Evolutionary conservation across 2,329 filamentous ascomycete genomes (phyloP).

Genomic region (Aspergillus quadricinctus): DNA sequence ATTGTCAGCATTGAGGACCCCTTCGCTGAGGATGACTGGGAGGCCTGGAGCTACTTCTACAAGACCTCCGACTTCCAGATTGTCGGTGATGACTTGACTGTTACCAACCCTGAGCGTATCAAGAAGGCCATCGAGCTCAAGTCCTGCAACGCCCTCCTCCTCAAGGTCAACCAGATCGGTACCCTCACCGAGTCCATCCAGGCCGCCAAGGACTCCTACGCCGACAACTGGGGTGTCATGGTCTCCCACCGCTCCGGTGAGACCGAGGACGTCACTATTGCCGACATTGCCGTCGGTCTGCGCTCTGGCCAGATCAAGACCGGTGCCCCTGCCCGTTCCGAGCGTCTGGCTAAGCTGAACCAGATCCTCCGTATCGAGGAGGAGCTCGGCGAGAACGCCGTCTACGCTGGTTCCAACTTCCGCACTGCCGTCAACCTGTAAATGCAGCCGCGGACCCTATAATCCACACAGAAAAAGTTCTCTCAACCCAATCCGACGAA

Average conservation of each 20-base stretch:
- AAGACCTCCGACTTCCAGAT: constrained; percentile 98
- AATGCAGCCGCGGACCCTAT: constrained; percentile 29
- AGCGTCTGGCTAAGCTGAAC: constrained; percentile 99
- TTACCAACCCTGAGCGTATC: constrained; percentile 98
- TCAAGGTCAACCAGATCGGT: constrained; percentile 99
- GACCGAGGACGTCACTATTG: constrained; percentile 99
- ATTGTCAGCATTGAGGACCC: constrained; percentile 99
- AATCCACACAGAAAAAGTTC: not conserved
- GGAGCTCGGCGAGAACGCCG: constrained; percentile 85
- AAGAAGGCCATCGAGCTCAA: constrained; percentile 99
- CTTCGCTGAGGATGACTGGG: constrained; percentile 99
- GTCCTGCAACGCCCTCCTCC: constrained; percentile 94
- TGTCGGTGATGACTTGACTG: constrained; percentile 96
- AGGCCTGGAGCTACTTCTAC: constrained; percentile 99
- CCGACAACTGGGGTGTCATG: constrained; percentile 97
- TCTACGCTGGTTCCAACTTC: constrained; percentile 93
- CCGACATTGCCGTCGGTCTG: constrained; percentile 95
- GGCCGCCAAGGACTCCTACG: constrained; percentile 97
- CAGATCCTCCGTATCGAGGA: constrained; percentile 99
- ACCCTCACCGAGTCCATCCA: constrained; percentile 98
- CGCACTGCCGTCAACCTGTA: constrained; percentile 85
- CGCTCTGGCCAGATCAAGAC: constrained; percentile 98
- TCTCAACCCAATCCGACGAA: constrained; percentile 1
- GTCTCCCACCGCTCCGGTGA: constrained; percentile 98
- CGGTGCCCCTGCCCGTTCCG: constrained; percentile 89